phyloP scores from a whole-genome alignment of 768 basidiomycete genomes.

The Pilatotrama ljubarskyi region DNA sequence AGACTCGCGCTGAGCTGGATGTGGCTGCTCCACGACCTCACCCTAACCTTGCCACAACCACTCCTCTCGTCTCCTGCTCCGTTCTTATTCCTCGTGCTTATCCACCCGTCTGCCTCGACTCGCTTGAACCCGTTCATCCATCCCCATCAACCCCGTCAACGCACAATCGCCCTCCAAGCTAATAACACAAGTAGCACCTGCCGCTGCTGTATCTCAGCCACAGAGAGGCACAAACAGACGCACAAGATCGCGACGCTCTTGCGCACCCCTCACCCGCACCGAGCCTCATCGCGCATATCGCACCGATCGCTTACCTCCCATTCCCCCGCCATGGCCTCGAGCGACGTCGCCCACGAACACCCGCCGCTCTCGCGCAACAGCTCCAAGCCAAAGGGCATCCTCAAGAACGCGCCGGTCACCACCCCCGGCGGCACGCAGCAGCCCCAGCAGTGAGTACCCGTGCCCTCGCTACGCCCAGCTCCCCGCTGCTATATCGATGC shows the following conservation, averaged over 20 bases:
- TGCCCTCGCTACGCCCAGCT: neutral
- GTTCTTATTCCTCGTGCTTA: too few species aligned
- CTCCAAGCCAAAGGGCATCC: conserved; percentile 79
- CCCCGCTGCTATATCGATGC: neutral
- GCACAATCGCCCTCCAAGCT: too few species aligned
- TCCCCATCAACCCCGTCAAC: too few species aligned
- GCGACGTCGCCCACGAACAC: conserved; percentile 28
- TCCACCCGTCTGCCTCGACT: too few species aligned
- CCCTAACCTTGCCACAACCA: neutral
- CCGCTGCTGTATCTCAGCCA: too few species aligned
- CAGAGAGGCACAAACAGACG: too few species aligned
- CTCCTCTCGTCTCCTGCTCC: neutral
- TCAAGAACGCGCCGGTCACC: conserved; percentile 74
- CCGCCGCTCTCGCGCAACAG: conserved; percentile 56
- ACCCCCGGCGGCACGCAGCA: conserved; percentile 33
- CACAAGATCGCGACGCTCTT: neutral
- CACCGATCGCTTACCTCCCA: neutral
- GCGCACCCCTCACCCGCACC: neutral
- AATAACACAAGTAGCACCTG: too few species aligned
- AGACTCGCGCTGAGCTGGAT: neutral
- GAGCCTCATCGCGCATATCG: conserved; percentile 22
- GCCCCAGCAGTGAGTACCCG: conserved; percentile 50
- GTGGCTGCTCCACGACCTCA: neutral
- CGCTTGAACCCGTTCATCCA: too few species aligned
- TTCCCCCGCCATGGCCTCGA: neutral